Evolutionary conservation across 2,329 filamentous ascomycete genomes (phyloP), one percentile per base, ranked within the genome.

Genomic region (Fusarium sp.): DNA sequence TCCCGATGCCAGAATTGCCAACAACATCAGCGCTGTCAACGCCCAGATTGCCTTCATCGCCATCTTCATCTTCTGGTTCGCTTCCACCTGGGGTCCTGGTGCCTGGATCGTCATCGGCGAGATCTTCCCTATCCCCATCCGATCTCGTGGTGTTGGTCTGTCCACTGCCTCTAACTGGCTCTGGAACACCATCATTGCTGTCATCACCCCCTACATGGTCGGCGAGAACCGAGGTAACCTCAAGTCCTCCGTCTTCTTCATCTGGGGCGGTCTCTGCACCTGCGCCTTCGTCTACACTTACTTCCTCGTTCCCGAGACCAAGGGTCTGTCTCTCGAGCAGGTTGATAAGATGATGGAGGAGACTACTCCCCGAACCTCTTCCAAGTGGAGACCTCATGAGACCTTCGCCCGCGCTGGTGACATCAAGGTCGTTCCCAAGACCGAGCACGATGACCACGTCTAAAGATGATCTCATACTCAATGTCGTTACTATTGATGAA

Each of bases 41-140:
- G 66, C 91, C 48, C 89, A 94, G 85, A 93, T 97, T 69, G 88
- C 92, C 63, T 96, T 96, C 83, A 96, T 96, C 76, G 91, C 89
- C 82, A 89, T 97, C 83, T 96, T 94, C 86, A 94, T 97, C 84
- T 94, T 93, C 86, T 95, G 91, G 86, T 97, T 97, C 78, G 93
- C 93, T 62, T 89, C 87, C 59, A 97, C 93, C 67, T 97, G 93
- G 93, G 93, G 93, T 52, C 92, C 93, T 8, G 90, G 88, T 48
- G 86, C 91, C 52, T 94, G 91, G 91, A 88, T 91, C 53, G 86
- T 96, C 71, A 94, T 96, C 74, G 93, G 93, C 77, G 93, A 97
- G 83, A 91, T 96, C 80, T 97, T 91, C 88, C 93, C 93, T 58
- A 88, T 97, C 53, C 92, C 92, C 64, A 95, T 97, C 80, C 91